Percentiles rank a stretch among this genome's conserved stretches.
Evolutionary conservation across 495 filamentous ascomycete species (phyloP).

Genomic region (Penicillium goetzii): DNA sequence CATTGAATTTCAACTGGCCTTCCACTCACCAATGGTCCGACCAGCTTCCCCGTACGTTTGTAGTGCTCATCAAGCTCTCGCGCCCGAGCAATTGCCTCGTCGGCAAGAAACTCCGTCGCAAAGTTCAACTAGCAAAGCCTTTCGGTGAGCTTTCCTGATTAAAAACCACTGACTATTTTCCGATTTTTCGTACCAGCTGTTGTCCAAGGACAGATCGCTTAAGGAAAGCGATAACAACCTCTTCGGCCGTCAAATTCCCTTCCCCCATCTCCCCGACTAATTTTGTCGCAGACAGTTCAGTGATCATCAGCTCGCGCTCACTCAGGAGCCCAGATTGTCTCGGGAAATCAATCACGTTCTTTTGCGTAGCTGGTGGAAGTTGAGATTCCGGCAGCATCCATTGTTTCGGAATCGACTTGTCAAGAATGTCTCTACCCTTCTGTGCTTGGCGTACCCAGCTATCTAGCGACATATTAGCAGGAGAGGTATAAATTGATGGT

Average conservation of each 20-base stretch:
- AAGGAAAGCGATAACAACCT: constrained; percentile 63
- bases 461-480: constrained; percentile 30
- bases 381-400: constrained; percentile 39
- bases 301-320: constrained; percentile 59
- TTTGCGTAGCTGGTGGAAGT: constrained; percentile 35
- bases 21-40: constrained; percentile 43
- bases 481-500: not conserved
- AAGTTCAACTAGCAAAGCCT: constrained; percentile 55
- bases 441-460: constrained; percentile 40
- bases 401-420: constrained; percentile 44
- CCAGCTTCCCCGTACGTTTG: constrained; percentile 39
- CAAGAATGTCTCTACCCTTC: constrained; percentile 40
- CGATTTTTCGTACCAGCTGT: constrained; percentile 47
- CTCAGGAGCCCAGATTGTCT: constrained; percentile 52
- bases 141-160: not conserved
- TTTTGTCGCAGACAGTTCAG: constrained; percentile 57
- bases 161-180: no score
- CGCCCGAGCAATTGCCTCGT: constrained; percentile 62
- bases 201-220: constrained; percentile 65
- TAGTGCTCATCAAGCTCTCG: constrained; percentile 58
- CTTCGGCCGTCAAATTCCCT: constrained; percentile 54
- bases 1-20: not conserved
- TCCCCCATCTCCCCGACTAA: constrained; percentile 53
- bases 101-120: constrained; percentile 68
- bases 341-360: constrained; percentile 49